Percentiles rank a stretch among this genome's conserved stretches.
These are phyloP conservation scores for Peribolospora kevripleyi DNA, from an alignment of 768 basidiomycete species.

Conservation along the genomic window DNA sequence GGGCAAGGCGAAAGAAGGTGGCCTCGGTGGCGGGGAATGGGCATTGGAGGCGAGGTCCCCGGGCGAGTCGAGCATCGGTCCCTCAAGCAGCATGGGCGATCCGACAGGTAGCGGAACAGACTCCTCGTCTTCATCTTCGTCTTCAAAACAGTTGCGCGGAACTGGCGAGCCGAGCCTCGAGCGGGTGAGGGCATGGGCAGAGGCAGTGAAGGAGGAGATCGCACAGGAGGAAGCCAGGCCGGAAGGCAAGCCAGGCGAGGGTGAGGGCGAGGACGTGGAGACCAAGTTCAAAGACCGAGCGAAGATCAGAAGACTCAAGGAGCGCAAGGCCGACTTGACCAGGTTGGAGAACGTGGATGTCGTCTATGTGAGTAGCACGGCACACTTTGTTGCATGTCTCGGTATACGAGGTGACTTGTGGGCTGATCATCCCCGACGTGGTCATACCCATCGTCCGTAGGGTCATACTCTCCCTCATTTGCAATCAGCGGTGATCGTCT, in stretches of 20 bases:
- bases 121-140: too few species aligned
- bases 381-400: not conserved
- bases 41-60: not conserved
- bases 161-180: too few species aligned
- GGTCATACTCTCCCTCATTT: constrained; percentile 57
- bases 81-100: not conserved
- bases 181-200: not conserved
- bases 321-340: constrained; percentile 54
- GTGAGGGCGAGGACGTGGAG: not conserved
- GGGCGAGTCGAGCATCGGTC: not conserved
- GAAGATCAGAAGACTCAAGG: constrained; percentile 37
- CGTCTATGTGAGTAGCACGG: constrained; percentile 47
- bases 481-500: constrained; percentile 72
- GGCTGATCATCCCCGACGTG: not conserved
- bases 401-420: not conserved
- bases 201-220: not conserved
- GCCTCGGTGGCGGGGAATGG: not conserved
- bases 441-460: constrained; percentile 22
- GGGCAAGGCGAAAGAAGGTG: constrained; percentile 21
- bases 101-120: not conserved
- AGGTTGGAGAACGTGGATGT: constrained; percentile 70
- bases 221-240: not conserved
- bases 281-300: not conserved
- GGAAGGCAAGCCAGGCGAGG: not conserved
- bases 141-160: too few species aligned